Conservation (phyloP, 306 rosid genomes). For the Fragaria iinumae region DNA sequence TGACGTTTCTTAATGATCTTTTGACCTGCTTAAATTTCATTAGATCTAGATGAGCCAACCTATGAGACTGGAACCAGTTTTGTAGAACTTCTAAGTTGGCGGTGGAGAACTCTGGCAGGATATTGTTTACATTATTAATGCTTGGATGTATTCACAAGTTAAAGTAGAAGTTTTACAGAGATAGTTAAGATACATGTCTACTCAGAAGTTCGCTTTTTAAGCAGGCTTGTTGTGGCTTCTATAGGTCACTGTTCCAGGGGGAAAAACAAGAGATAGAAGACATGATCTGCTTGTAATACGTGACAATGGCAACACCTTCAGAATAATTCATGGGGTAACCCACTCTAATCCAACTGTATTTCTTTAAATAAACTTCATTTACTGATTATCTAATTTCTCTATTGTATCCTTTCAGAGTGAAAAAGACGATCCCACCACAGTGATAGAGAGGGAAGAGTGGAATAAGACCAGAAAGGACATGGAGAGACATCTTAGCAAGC, state of each 20-base stretch:
- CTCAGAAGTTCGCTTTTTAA: background rate
- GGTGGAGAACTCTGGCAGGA: background rate
- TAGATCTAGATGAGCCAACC: slow-evolving; percentile 2
- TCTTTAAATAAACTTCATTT: slow-evolving; percentile 14
- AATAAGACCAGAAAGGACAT: slow-evolving; percentile 63
- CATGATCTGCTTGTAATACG: slow-evolving; percentile 77
- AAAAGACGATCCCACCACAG: slow-evolving; percentile 78
- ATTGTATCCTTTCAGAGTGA: slow-evolving; percentile 58
- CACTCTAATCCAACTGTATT: slow-evolving; percentile 28
- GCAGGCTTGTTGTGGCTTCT: slow-evolving; percentile 18
- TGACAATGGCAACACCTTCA: slow-evolving; percentile 81
- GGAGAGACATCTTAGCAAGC: slow-evolving; percentile 96
- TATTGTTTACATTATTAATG: background rate
- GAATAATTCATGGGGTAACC: slow-evolving; percentile 59
- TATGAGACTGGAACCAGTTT: background rate
- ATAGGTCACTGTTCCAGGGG: slow-evolving; percentile 88
- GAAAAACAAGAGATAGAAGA: slow-evolving; percentile 74
- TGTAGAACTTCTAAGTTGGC: background rate
- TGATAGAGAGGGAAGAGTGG: slow-evolving; percentile 92
- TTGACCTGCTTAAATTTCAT: background rate
- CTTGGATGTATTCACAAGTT: background rate
- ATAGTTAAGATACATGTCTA: background rate
- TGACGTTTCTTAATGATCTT: background rate
- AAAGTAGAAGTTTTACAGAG: background rate
- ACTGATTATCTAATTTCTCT: slow-evolving; percentile 20